These are phyloP conservation scores for Cladophialophora psammophila DNA, from an alignment of 2,329 filamentous ascomycete genomes.

Conservation along the genomic window DNA sequence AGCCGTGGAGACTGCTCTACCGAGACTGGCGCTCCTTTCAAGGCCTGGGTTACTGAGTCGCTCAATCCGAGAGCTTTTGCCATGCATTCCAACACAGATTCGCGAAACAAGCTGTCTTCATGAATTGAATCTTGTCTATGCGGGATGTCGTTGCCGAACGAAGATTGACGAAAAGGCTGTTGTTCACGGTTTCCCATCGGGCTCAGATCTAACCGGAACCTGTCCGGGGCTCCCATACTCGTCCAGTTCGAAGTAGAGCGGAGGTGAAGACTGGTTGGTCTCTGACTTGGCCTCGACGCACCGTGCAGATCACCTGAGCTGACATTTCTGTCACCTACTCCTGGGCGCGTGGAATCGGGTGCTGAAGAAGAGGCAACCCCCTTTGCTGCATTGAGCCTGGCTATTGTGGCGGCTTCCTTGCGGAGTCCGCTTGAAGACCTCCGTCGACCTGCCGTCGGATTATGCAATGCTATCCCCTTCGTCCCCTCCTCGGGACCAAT, in stretches of 20 bases:
- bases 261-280: slow-evolving; percentile 33
- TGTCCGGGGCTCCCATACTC: slow-evolving; percentile 28
- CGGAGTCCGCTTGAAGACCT: slow-evolving; percentile 77
- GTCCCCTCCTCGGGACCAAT: slow-evolving; percentile 79
- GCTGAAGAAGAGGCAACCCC: slow-evolving; percentile 28
- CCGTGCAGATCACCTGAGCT: slow-evolving; percentile 74
- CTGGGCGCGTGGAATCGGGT: slow-evolving; percentile 8
- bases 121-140: slow-evolving; percentile 75
- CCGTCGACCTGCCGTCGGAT: slow-evolving; percentile 71
- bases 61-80: slow-evolving; percentile 90
- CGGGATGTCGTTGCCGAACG: slow-evolving; percentile 33
- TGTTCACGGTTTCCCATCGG: slow-evolving; percentile 56
- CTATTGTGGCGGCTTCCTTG: slow-evolving; percentile 79
- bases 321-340: slow-evolving; percentile 54
- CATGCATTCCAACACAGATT: slow-evolving; percentile 92
- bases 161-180: slow-evolving; percentile 46
- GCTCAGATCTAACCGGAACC: slow-evolving; percentile 31
- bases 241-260: slow-evolving; percentile 31
- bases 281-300: slow-evolving; percentile 25
- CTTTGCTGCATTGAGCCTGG: slow-evolving; percentile 60
- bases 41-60: slow-evolving; percentile 53
- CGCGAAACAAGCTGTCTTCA: slow-evolving; percentile 86
- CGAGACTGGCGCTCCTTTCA: slow-evolving; percentile 70
- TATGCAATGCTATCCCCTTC: slow-evolving; percentile 96
- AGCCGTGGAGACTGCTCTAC: slow-evolving; percentile 85